Evolutionary conservation across 2,329 filamentous ascomycete genomes (phyloP).

Genomic region (Fusarium pseudonygamai): DNA sequence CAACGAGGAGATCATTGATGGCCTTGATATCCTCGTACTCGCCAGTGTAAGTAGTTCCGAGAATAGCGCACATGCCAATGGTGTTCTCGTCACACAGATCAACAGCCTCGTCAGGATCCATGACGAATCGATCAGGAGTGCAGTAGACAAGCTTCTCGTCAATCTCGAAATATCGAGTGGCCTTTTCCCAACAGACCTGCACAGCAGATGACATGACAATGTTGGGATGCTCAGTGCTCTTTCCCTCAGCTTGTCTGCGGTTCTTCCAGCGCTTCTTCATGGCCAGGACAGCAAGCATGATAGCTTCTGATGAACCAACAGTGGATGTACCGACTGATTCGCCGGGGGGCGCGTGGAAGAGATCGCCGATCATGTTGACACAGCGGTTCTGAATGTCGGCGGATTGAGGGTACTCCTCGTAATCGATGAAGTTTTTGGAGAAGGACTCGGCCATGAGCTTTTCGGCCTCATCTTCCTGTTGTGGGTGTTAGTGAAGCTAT

Average conservation of each 20-base stretch:
- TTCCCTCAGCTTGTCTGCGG: conserved; percentile 82
- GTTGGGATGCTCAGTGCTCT: conserved; percentile 83
- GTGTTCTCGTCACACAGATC: conserved; percentile 72
- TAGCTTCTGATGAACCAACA: conserved; percentile 89
- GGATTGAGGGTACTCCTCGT: conserved; percentile 83
- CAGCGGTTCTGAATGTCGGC: conserved; percentile 92
- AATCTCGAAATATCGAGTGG: conserved; percentile 87
- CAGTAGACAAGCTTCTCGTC: conserved; percentile 85
- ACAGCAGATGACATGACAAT: conserved; percentile 96
- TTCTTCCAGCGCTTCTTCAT: conserved; percentile 98
- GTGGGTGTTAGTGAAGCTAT: conserved; percentile 30
- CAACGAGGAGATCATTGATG: conserved; percentile 85
- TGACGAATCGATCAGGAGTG: conserved; percentile 68
- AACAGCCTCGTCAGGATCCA: conserved; percentile 71
- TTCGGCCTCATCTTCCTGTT: conserved; percentile 89
- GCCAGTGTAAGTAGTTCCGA: conserved; percentile 94
- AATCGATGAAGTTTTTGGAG: conserved; percentile 95
- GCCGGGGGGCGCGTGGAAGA: conserved; percentile 82
- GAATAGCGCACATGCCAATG: conserved; percentile 91
- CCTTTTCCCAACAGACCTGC: conserved; percentile 98
- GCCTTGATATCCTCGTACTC: conserved; percentile 95
- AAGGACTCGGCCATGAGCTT: conserved; percentile 94
- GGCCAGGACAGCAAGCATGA: conserved; percentile 83
- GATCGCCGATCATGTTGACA: conserved; percentile 86
- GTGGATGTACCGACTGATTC: conserved; percentile 87